Evolutionary conservation across 352 stramenopile genomes (phyloP).

Genomic region (Saprolegnia parasitica): DNA sequence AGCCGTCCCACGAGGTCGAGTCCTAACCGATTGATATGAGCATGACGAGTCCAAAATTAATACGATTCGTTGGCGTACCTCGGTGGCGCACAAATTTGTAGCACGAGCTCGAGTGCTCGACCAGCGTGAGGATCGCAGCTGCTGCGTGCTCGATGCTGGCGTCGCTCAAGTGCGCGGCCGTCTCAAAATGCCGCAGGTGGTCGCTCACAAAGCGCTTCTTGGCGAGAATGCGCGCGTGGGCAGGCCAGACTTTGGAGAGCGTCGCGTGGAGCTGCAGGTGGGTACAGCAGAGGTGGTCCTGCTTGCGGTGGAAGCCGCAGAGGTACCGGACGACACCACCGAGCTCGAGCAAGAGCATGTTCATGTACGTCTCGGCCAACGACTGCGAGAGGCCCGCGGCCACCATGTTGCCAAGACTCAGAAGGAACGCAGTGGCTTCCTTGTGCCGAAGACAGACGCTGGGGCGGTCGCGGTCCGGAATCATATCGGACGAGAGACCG

Average conservation of each 20-base stretch:
- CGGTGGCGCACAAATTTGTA: conserved; percentile 16
- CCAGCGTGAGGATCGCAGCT: background rate
- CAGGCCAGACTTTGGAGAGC: background rate
- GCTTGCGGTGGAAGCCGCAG: conserved; percentile 12
- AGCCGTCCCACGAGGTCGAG: conserved; percentile 2
- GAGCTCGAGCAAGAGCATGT: conserved; percentile 20
- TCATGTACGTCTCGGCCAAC: conserved; percentile 6
- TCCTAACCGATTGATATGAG: conserved; percentile 2
- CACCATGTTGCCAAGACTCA: conserved; percentile 18
- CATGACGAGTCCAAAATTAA: background rate
- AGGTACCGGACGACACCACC: conserved; percentile 21
- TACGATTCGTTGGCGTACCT: conserved; percentile 3
- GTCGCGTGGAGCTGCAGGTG: conserved; percentile 8
- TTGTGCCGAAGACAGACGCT: conserved; percentile 17
- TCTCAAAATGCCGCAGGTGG: conserved; percentile 19
- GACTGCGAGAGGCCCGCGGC: conserved; percentile 5
- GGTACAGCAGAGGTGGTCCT: conserved; percentile 15
- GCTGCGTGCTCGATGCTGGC: conserved; percentile 19
- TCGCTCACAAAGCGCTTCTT: conserved; percentile 9
- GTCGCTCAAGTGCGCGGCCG: conserved; percentile 3
- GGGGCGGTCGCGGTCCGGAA: background rate
- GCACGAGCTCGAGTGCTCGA: conserved; percentile 11
- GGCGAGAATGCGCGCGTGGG: conserved; percentile 12
- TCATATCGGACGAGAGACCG: conserved; percentile 6
- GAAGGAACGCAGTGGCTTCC: background rate